Evolutionary conservation across 164 flowering plant genomes (phyloP), one percentile per base, ranked within the genome.

Genomic region (Berberis thunbergii): DNA sequence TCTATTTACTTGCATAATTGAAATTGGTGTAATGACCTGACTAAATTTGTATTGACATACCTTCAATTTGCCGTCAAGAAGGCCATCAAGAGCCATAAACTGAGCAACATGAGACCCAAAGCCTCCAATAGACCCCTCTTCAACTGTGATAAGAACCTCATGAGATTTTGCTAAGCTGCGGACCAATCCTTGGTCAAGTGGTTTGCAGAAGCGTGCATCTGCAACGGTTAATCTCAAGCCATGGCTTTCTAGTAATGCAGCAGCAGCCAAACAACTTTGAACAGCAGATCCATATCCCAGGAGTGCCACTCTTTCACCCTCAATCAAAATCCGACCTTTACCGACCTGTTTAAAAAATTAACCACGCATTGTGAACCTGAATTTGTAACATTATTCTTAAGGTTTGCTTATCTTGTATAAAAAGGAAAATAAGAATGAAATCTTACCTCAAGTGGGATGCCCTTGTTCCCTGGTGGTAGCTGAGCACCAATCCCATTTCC

Each of bases 201-300:
- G 98, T 63, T 93, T 93, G 80, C 98, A 93, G 70, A 88, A 93
- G 53, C 98, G 86, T 42, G 96, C 98, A 76, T 93, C 97, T 11
- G 91, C 98, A n/a, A 93, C 92, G 3, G 98, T 93, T 39, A 83
- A 1, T 38, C 64, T 70, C 46, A 93, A 65, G 55, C 91, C 97
- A 64, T 72, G 85, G 26, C 59, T 12, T 68, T 83, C 80, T 7
- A 83, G 10, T 57, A 93, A 52, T 7, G 83, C 67, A 39, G 91
- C 85, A 26, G 98, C 96, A 70, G 83, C 94, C 66, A 90, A 64
- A 75, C 97, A 93, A 75, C 80, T 85, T 70, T 86, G 96, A 50
- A 93, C 98, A 40, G 91, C 92, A 48, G 91, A 40, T 48, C 98
- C 98, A 71, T 90, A 93, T 4, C 97, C 97, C 72, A 93, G 66